These are phyloP conservation scores for Monilinia laxa DNA, from an alignment of 2,329 filamentous ascomycete genomes.

Conservation along the genomic window DNA sequence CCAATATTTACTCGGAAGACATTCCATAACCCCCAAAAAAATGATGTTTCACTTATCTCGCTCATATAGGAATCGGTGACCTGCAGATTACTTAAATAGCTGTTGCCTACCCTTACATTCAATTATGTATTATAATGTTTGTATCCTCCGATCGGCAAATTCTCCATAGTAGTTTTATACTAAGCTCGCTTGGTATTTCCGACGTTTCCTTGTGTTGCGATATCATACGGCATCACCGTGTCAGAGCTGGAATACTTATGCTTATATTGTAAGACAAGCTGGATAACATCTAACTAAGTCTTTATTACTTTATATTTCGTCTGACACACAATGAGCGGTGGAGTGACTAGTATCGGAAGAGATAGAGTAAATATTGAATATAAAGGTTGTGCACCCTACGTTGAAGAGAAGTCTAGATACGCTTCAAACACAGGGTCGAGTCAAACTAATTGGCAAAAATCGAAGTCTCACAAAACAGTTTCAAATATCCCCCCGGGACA, in stretches of 20 bases:
- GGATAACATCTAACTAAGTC: conserved; percentile 5
- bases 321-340: not conserved
- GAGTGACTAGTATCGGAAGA: conserved; percentile 3
- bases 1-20: not conserved
- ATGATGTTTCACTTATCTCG: not conserved
- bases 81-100: conserved; percentile 4
- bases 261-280: conserved; percentile 20
- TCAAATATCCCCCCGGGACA: conserved; percentile 17
- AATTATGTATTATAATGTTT: conserved; percentile 9
- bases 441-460: conserved; percentile 7
- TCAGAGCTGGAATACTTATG: conserved; percentile 15
- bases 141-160: conserved; percentile 24
- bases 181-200: not conserved
- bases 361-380: conserved; percentile 17
- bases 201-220: conserved; percentile 16
- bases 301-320: not conserved
- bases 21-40: not conserved
- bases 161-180: conserved; percentile 8
- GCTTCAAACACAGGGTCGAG: conserved; percentile 15
- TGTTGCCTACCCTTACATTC: not conserved
- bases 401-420: conserved; percentile 16
- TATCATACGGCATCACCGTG: conserved; percentile 15
- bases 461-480: conserved; percentile 18
- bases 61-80: conserved; percentile 9
- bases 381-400: conserved; percentile 22